Conservation (phyloP, 257 asterid species). For the Solanum pennellii region DNA sequence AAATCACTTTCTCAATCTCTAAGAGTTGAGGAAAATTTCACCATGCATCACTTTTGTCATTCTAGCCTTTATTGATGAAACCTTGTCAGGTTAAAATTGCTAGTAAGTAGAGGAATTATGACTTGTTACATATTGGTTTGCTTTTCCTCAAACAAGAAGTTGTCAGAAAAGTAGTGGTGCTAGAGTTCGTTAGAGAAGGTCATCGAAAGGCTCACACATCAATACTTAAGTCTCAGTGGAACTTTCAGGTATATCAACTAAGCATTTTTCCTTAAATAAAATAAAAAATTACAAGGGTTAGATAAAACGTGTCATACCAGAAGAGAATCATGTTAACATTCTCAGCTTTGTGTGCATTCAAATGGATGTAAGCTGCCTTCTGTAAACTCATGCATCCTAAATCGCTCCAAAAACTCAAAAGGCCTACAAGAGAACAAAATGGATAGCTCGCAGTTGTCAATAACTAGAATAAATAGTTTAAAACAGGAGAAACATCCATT, state of each 20-base stretch:
- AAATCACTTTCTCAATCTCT: background rate
- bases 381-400: constrained; percentile 77
- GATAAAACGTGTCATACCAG: background rate
- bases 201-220: background rate
- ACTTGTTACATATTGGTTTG: background rate
- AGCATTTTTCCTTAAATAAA: background rate
- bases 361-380: constrained; percentile 90
- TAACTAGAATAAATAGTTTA: background rate
- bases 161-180: background rate
- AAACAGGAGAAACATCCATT: background rate
- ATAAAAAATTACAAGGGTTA: background rate
- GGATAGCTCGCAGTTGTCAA: background rate
- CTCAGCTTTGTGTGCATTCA: constrained; percentile 91
- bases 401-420: constrained; percentile 77
- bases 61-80: background rate
- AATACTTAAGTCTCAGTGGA: background rate
- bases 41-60: too few species aligned
- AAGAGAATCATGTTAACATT: background rate
- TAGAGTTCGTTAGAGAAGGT: background rate
- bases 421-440: constrained; percentile 51
- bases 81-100: background rate
- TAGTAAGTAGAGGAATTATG: background rate
- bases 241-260: background rate
- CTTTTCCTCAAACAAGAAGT: background rate
- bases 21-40: too few species aligned